Evolutionary conservation across 768 basidiomycete genomes (phyloP), one percentile per base, ranked within the genome.

Genomic region (Pisolithus marmoratus): DNA sequence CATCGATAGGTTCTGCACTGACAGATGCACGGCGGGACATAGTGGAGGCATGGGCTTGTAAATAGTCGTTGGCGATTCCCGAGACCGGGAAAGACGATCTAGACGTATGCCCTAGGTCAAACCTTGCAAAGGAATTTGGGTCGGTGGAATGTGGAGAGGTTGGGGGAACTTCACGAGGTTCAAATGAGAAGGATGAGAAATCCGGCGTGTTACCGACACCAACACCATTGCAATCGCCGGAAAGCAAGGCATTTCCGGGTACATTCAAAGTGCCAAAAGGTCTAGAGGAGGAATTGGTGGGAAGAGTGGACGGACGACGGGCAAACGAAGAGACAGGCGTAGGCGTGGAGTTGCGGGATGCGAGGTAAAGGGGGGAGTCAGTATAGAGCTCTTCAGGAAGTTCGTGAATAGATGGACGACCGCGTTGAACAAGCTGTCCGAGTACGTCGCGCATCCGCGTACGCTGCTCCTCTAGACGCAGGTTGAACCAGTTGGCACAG

Each of bases 401-500:
- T 38, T 79, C 77, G 38, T 74, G 69, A 29, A 75, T 72, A 22
- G 77, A 67, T 8, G 82, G 76, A 50, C 72, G 69, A 38, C 75
- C 68, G 46, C 79, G 79, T 46, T 76, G 79, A 2, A 79, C 67
- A 8, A 66, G 56, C 61, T 47, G 46, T 9, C 31, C 46, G 24
- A 87, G 76, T 31, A 78, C 67, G 72, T 89, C 83, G 57, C 90
- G 78, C 22, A 80, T 82, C 56, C 85, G 80, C 41, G 81, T 77
- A 51, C 92, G 79, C 63, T 94, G 92, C 63, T 92, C 88, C 57
- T 92, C 87, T 46, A 94, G 76, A 50, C 90, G 82, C 55, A 80
- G 78, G 66, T 94, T 89, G 71, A 98, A 97, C 94, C 94, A 98
- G 62, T 85, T 92, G 44, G 94, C 84, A 62, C 87, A 90, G 69